phyloP scores from a whole-genome alignment of 768 basidiomycete genomes.

The Lentinula boryana region DNA sequence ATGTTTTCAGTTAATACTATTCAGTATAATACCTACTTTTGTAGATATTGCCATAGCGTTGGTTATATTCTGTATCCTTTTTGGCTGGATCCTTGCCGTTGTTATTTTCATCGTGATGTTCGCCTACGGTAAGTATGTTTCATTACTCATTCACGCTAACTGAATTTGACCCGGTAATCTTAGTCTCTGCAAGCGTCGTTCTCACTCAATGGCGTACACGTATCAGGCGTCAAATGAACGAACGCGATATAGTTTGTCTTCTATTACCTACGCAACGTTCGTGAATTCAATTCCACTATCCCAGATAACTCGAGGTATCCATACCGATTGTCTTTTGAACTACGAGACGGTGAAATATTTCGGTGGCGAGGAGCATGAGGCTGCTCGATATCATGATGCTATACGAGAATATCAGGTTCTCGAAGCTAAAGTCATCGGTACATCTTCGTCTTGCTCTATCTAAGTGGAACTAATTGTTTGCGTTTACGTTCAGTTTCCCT shows the following conservation, averaged over 20 bases:
- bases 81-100: constrained; percentile 61
- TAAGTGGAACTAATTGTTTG: not conserved
- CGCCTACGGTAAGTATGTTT: constrained; percentile 51
- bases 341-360: constrained; percentile 90
- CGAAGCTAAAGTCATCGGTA: constrained; percentile 71
- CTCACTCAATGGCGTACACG: constrained; percentile 72
- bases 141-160: not conserved
- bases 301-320: constrained; percentile 73
- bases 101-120: constrained; percentile 71
- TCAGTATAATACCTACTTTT: constrained; percentile 78
- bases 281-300: not conserved
- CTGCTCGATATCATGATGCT: constrained; percentile 62
- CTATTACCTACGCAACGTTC: not conserved
- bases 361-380: constrained; percentile 79
- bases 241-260: constrained; percentile 62
- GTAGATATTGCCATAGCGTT: constrained; percentile 74
- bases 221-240: constrained; percentile 75
- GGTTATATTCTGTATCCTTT: constrained; percentile 53
- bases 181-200: constrained; percentile 44
- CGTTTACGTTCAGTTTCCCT: constrained; percentile 44
- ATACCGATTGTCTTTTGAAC: constrained; percentile 75
- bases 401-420: constrained; percentile 67
- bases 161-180: constrained; percentile 5
- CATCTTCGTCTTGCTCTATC: constrained; percentile 17
- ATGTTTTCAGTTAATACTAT: constrained; percentile 57